Evolutionary conservation across 352 stramenopile genomes (phyloP), one percentile per base, ranked within the genome.

Genomic region (Pythium biforme): DNA sequence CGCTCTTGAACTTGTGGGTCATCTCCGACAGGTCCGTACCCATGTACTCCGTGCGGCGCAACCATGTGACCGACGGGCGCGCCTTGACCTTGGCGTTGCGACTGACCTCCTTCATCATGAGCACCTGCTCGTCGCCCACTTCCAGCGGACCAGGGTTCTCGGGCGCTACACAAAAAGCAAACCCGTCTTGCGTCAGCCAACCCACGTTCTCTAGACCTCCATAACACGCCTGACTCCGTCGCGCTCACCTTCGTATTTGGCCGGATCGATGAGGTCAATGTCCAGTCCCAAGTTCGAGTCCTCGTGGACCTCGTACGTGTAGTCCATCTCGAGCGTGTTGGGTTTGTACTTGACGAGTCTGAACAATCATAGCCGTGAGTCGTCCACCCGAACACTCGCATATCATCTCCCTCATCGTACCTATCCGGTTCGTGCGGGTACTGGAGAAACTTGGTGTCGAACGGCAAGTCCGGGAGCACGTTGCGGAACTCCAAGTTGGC

Each of bases 321-420:
- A 94, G 73, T 94, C 86, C 72, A 87, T 79, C 60, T 94, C 86
- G 34, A 94, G 65, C 22, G 81, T 74, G 57, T 92, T 93, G 27
- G 86, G 86, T 59, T 92, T 94, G 79, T 93, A 94, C 77, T 94
- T 94, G 70, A 92, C 85, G 19, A 90, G 69, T 55, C 82, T 91
- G 34, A n/a, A n/a, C n/a, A n/a, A n/a, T n/a, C n/a, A n/a, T n/a
- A n/a, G n/a, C n/a, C n/a, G n/a, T n/a, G n/a, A n/a, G n/a, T n/a
- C n/a, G n/a, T 20, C 33, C 31, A 62, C 40, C 46, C 10, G 0
- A 23, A 5, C 9, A n/a, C n/a, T n/a, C n/a, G 3, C 7, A n/a
- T 29, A 4, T 22, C 7, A 10, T n/a, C n/a, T n/a, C n/a, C n/a
- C n/a, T n/a, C n/a, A n/a, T 41, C 76, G 49, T 59, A 94, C 77